A percentile compares a stretch with the other conserved stretches of the same genome.
phyloP scores from a whole-genome alignment of 345 rosid species.

The Lagerstroemia speciosa region DNA sequence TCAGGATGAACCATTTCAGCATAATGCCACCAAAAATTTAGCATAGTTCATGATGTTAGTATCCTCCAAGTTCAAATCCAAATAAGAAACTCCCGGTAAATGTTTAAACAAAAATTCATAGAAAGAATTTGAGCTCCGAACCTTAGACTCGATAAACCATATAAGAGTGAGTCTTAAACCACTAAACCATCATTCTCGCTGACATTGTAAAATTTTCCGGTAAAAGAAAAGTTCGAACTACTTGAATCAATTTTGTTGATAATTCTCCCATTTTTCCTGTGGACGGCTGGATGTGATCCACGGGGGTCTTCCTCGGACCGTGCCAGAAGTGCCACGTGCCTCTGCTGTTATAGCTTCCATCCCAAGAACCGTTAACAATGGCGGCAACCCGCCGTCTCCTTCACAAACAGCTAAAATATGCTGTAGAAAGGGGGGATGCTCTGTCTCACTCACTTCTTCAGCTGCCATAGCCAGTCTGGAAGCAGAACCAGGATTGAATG shows the following conservation, averaged over 20 bases:
- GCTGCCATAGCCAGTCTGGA: neutral
- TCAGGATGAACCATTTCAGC: too few species aligned
- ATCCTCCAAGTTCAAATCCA: too few species aligned
- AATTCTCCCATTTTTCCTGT: neutral
- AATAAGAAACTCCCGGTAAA: too few species aligned
- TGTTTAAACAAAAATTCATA: too few species aligned
- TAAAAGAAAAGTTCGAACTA: too few species aligned
- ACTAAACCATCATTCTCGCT: too few species aligned
- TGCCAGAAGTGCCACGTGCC: neutral
- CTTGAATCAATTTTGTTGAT: neutral
- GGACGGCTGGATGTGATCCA: neutral
- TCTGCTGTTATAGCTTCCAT: neutral
- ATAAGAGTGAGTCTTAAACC: too few species aligned
- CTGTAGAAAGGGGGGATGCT: neutral
- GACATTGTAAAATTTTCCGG: too few species aligned
- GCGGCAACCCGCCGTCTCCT: conserved; percentile 8
- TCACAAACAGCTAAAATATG: neutral
- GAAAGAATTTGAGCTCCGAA: too few species aligned
- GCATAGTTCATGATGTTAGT: too few species aligned
- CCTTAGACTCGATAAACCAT: too few species aligned
- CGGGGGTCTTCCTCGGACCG: neutral
- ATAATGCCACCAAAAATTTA: too few species aligned
- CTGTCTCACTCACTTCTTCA: neutral
- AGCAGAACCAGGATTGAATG: neutral
- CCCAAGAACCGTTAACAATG: conserved; percentile 5